Conservation (phyloP, 306 rosid species). For the Glycine soja region DNA sequence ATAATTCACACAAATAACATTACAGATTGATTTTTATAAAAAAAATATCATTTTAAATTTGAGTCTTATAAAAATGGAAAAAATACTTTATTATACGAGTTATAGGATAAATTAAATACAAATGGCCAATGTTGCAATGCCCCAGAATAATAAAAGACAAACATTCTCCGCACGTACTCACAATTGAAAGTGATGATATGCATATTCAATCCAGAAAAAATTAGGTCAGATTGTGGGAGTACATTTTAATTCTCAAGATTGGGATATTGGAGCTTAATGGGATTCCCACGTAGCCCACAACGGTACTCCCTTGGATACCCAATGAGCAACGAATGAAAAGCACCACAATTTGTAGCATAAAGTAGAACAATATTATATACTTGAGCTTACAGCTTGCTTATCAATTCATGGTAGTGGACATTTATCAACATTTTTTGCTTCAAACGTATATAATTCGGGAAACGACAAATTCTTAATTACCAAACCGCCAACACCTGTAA, state of each 20-base stretch:
- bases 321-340: slow-evolving; percentile 35
- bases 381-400: slow-evolving; percentile 46
- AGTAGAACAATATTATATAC: slow-evolving; percentile 45
- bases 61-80: too few relatives aligned
- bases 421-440: slow-evolving; percentile 13
- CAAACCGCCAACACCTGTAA: slow-evolving; percentile 29
- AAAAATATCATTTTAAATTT: too few relatives aligned
- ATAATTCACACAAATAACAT: too few relatives aligned
- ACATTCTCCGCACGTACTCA: neutral
- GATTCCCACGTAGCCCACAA: slow-evolving; percentile 58
- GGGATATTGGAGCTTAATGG: slow-evolving; percentile 54
- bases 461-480: slow-evolving; percentile 13
- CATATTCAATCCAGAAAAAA: slow-evolving; percentile 32
- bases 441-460: neutral
- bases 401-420: slow-evolving; percentile 43
- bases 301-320: slow-evolving; percentile 17
- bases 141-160: neutral
- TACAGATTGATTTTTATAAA: too few relatives aligned
- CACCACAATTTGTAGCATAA: slow-evolving; percentile 54
- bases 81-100: neutral
- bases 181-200: slow-evolving; percentile 8
- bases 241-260: slow-evolving; percentile 30
- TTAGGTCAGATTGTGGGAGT: slow-evolving; percentile 46
- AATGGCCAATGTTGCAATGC: neutral
- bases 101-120: neutral